Evolutionary conservation across 2,329 filamentous ascomycete species (phyloP), one percentile per base, ranked within the genome.

Genomic region (Botrytis sinoallii): DNA sequence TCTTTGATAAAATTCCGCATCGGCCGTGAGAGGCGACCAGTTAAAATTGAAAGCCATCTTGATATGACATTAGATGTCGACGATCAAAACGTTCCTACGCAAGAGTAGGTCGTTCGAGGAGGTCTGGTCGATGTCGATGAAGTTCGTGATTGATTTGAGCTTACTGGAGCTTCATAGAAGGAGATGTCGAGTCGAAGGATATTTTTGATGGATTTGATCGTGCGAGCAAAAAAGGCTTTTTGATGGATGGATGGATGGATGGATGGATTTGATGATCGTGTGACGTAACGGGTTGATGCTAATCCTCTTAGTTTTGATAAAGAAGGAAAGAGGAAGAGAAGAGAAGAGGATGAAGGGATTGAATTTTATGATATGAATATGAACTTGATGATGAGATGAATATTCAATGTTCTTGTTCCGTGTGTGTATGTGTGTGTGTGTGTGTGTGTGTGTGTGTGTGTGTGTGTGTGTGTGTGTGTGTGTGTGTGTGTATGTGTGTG

Each of bases 11-110:
- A 96, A 96, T 79, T 91, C 89, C 81, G 93, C 95, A 85, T 98
- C 96, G 81, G 95, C 95, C 85, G 97, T 96, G 78, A 99, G 88
- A 82, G 96, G 96, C 89, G 94, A 97, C 96, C 96, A 99, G 93
- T 98, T 98, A 93, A 99, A 99, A 88, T 98, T 98, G 92, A 99
- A 99, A 79, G 96, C 96, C 96, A 99, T 99, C 66, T 76, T 78
- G 77, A 76, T 72, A 75, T 76, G 64, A 74, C 80, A 81, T 81
- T 77, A 79, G 79, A 76, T 59, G 72, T 52, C 22, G 46, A 35
- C 18, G 48, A 68, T 65, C 20, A 40, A 1, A n/a, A n/a, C 60
- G 42, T 44, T 32, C 44, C 32, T 52, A 70, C 29, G 57, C 10
- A 52, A 10, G 22, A n/a, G 64, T 46, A 32, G 61, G 40, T 64